Evolutionary conservation across 2,329 filamentous ascomycete species (phyloP).

Genomic region (Akanthomyces dipterigenus): DNA sequence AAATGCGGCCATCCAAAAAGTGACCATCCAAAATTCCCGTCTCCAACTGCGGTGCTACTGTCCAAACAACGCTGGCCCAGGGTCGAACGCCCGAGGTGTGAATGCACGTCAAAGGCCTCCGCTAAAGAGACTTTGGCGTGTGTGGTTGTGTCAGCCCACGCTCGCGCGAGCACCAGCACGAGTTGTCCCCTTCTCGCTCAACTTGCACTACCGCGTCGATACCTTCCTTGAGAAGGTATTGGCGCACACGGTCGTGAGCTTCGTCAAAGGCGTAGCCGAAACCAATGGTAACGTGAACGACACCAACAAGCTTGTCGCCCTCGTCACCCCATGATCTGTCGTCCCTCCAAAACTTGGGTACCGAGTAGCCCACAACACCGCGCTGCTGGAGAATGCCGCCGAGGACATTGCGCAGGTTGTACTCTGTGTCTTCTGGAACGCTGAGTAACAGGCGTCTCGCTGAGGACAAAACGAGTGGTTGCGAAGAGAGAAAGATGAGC

Average conservation of each 20-base stretch:
- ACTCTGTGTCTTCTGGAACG: slow-evolving; percentile 78
- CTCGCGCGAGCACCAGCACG: slow-evolving; percentile 49
- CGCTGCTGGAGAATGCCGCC: slow-evolving; percentile 75
- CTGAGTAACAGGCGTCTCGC: slow-evolving; percentile 78
- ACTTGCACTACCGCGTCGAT: slow-evolving; percentile 85
- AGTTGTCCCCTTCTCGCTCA: slow-evolving; percentile 70
- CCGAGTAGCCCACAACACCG: slow-evolving; percentile 79
- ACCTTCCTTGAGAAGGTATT: slow-evolving; percentile 62
- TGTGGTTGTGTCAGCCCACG: slow-evolving; percentile 24
- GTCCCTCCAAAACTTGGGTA: slow-evolving; percentile 89
- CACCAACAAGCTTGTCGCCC: slow-evolving; percentile 60
- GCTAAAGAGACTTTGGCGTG: slow-evolving; percentile 30
- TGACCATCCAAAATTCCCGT: slow-evolving; percentile 4
- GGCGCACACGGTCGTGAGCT: slow-evolving; percentile 67
- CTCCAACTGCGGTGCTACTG: slow-evolving; percentile 7
- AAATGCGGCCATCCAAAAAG: neutral
- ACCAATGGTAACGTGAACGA: slow-evolving; percentile 78
- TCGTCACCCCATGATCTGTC: slow-evolving; percentile 47
- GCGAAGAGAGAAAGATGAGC: slow-evolving; percentile 85
- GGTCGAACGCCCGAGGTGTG: neutral
- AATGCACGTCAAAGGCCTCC: slow-evolving; percentile 5
- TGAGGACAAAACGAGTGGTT: slow-evolving; percentile 79
- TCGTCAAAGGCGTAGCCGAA: slow-evolving; percentile 71
- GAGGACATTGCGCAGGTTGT: slow-evolving; percentile 77
- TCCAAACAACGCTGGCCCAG: slow-evolving; percentile 5